A percentile compares a stretch with the other conserved stretches of the same genome.
Evolutionary conservation across 2,329 filamentous ascomycete genomes (phyloP).

Genomic region (Kalmusia sp.): DNA sequence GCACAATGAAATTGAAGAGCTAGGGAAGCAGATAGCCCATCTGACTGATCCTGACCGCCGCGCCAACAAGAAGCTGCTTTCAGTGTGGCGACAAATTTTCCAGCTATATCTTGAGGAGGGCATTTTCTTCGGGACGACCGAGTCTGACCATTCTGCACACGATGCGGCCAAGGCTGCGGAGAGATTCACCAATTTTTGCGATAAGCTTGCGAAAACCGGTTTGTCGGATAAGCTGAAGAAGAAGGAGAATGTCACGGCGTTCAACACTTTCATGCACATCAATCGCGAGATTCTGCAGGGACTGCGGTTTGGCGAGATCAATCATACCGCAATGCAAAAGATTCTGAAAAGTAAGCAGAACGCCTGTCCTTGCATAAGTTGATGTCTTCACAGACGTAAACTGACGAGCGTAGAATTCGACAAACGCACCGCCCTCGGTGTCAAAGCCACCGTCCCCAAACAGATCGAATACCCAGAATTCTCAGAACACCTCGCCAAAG

Average conservation of each 20-base stretch:
- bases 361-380: neutral
- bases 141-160: constrained; percentile 72
- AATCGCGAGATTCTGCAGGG: constrained; percentile 80
- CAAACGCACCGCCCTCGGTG: constrained; percentile 79
- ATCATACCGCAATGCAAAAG: constrained; percentile 77
- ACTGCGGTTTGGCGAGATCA: constrained; percentile 84
- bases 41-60: constrained; percentile 71
- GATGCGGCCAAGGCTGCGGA: constrained; percentile 70
- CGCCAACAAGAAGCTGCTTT: constrained; percentile 69
- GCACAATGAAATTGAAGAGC: constrained; percentile 65
- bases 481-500: constrained; percentile 73
- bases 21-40: constrained; percentile 70
- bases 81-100: constrained; percentile 81
- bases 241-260: constrained; percentile 68
- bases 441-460: constrained; percentile 67
- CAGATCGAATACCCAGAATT: constrained; percentile 63
- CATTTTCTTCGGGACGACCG: constrained; percentile 82
- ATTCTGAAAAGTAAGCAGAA: constrained; percentile 77
- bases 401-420: constrained; percentile 71
- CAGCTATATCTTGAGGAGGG: constrained; percentile 80
- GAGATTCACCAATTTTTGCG: constrained; percentile 75
- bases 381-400: neutral
- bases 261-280: constrained; percentile 73
- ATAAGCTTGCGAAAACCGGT: constrained; percentile 67
- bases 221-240: constrained; percentile 69